phyloP scores from a whole-genome alignment of 257 asterid genomes.

The Penstemon newberryi region DNA sequence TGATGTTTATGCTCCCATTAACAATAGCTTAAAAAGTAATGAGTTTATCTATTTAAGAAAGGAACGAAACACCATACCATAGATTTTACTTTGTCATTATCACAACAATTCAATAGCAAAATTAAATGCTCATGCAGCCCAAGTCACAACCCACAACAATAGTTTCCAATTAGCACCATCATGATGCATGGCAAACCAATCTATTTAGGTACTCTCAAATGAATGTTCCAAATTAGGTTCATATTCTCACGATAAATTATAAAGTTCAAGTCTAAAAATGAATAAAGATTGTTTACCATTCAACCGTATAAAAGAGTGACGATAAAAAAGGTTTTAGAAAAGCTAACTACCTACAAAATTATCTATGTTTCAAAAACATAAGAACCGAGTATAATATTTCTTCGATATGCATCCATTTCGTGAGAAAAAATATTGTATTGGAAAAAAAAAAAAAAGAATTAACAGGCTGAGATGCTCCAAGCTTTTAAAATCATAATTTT shows the following conservation, averaged over 20 bases:
- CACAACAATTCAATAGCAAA: no score
- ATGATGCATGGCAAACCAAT: not conserved
- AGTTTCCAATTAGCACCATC: not conserved
- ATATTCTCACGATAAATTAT: not conserved
- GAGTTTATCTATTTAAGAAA: no score
- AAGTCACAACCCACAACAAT: no score
- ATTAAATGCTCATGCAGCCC: no score
- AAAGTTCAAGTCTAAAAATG: not conserved
- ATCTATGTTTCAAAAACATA: conserved; percentile 1
- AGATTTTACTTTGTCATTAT: no score
- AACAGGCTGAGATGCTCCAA: conserved; percentile 7
- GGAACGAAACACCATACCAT: no score
- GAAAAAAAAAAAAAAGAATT: not conserved
- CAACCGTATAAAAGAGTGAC: not conserved
- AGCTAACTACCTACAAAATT: conserved; percentile 14
- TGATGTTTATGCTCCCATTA: no score
- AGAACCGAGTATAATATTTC: not conserved
- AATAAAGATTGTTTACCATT: not conserved
- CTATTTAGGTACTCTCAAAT: not conserved
- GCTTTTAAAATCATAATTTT: conserved; percentile 10
- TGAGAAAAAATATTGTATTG: no score
- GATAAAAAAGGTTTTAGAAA: not conserved
- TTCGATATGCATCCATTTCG: not conserved
- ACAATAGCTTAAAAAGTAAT: no score
- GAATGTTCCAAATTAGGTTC: not conserved